Conservation (phyloP, 805 yeast species). For the Kuraishia ogatae region DNA sequence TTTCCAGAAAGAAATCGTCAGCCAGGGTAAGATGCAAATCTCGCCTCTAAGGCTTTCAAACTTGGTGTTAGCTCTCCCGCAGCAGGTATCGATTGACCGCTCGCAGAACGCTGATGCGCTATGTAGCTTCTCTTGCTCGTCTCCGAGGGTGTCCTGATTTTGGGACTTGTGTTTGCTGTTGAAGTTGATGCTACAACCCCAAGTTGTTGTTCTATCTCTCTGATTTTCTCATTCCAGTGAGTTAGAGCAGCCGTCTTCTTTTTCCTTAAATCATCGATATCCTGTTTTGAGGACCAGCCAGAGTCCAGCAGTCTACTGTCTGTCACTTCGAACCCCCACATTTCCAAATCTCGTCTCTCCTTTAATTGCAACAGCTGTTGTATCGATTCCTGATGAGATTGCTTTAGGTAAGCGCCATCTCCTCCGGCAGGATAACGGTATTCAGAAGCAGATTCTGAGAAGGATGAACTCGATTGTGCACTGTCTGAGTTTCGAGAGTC, state of each 20-base stretch:
- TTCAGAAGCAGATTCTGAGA: background rate
- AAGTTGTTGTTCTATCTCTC: background rate
- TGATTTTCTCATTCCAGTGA: background rate
- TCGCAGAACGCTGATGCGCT: background rate
- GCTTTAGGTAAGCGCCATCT: background rate
- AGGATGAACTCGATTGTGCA: background rate
- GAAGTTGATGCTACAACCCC: background rate
- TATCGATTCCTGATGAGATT: background rate
- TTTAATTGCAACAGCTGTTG: background rate
- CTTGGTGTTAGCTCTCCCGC: background rate
- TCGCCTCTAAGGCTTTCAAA: background rate
- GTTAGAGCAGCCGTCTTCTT: background rate
- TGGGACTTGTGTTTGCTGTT: background rate
- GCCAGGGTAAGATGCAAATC: background rate
- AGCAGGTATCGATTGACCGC: background rate
- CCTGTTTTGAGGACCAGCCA: background rate
- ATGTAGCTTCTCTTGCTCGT: background rate
- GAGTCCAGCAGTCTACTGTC: background rate
- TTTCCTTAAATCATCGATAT: background rate
- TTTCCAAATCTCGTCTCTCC: background rate
- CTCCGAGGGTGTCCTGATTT: background rate
- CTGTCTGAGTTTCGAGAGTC: background rate
- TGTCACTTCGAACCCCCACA: conserved; percentile 1
- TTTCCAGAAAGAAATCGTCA: too few species aligned
- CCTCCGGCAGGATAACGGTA: background rate